A percentile compares a stretch with the other conserved stretches of the same genome.
These are phyloP conservation scores for Hyphodiscus hymeniophilus DNA, from an alignment of 495 filamentous ascomycete genomes.

Conservation along the genomic window DNA sequence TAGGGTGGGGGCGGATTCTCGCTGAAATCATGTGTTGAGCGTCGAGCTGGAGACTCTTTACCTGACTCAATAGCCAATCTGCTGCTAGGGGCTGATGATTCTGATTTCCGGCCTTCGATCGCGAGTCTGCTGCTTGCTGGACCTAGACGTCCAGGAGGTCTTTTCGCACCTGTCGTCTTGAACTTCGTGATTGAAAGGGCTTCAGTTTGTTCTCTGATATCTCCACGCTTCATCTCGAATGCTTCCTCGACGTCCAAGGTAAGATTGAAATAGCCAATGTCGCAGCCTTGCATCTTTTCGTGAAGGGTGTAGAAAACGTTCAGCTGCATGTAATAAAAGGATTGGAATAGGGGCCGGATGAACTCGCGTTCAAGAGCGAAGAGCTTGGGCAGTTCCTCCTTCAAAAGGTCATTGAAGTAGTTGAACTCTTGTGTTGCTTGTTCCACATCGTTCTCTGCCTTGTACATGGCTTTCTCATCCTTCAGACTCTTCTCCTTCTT, in stretches of 20 bases:
- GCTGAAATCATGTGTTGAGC: slow-evolving; percentile 31
- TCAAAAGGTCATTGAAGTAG: slow-evolving; percentile 92
- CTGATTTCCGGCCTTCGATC: slow-evolving; percentile 21
- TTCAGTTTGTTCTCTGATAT: slow-evolving; percentile 76
- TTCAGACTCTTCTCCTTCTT: slow-evolving; percentile 96
- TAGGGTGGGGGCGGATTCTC: slow-evolving; percentile 69
- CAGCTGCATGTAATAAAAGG: slow-evolving; percentile 99
- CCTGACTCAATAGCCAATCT: slow-evolving; percentile 1
- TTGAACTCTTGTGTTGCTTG: slow-evolving; percentile 91
- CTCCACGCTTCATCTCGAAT: slow-evolving; percentile 79
- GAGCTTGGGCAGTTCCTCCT: slow-evolving; percentile 88
- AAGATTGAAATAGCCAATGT: slow-evolving; percentile 96
- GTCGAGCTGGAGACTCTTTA: neutral
- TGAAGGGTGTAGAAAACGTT: slow-evolving; percentile 99
- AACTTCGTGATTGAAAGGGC: slow-evolving; percentile 75
- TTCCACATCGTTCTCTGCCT: slow-evolving; percentile 88
- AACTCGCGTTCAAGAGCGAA: slow-evolving; percentile 93
- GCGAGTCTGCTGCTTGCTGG: slow-evolving; percentile 24
- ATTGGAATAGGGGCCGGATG: slow-evolving; percentile 95
- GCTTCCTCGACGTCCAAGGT: slow-evolving; percentile 83
- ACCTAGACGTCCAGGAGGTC: slow-evolving; percentile 25
- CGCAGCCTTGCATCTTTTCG: slow-evolving; percentile 91
- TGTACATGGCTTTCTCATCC: slow-evolving; percentile 96
- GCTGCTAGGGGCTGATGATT: slow-evolving; percentile 2
- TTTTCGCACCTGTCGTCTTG: slow-evolving; percentile 67